Conservation (phyloP, 192 early-diverging fungal species). For the Gonapodya prolifera region DNA sequence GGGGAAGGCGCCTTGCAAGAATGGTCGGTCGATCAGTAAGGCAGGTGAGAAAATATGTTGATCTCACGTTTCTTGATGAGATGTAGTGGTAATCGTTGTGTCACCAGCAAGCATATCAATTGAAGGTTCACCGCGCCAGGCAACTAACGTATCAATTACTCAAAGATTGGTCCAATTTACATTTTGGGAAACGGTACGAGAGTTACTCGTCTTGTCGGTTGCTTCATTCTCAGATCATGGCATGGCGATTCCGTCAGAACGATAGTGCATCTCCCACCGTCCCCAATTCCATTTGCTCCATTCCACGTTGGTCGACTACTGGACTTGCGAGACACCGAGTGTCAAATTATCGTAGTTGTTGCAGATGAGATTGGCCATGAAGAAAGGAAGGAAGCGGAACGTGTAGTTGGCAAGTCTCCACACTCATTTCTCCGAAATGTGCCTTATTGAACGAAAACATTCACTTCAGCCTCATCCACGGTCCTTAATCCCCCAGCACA, state of each 20-base stretch:
- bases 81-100: too few species aligned
- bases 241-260: not conserved
- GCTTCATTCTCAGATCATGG: not conserved
- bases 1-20: not conserved
- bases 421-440: too few species aligned
- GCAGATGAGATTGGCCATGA: not conserved
- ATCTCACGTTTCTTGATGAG: too few species aligned
- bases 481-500: not conserved
- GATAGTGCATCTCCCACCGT: not conserved
- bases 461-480: not conserved
- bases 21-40: not conserved
- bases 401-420: not conserved
- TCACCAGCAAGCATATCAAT: not conserved
- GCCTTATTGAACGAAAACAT: too few species aligned
- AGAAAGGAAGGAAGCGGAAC: not conserved
- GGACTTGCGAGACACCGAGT: not conserved
- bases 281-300: not conserved
- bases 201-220: not conserved
- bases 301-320: not conserved
- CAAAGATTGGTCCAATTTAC: not conserved
- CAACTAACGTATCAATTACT: not conserved
- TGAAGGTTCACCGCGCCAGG: not conserved
- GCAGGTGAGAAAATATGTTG: not conserved
- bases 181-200: not conserved
- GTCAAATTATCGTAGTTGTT: not conserved